Conservation (phyloP, 768 basidiomycete genomes). For the Fomitopsis pulvina region DNA sequence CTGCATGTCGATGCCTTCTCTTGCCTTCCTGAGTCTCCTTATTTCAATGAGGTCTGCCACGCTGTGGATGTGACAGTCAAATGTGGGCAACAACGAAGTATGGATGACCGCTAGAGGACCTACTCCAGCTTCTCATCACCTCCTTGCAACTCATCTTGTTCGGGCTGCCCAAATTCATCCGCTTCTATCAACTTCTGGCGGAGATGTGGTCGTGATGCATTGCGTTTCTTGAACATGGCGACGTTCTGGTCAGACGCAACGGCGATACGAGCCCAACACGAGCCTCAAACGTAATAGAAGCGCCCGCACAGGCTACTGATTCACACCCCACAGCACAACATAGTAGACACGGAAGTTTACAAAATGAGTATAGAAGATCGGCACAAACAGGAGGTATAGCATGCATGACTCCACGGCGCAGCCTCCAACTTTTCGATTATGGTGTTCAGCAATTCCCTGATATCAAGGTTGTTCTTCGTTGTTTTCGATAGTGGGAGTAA, state of each 20-base stretch:
- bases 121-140: constrained; percentile 18
- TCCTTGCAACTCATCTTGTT: constrained; percentile 23
- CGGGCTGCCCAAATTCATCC: constrained; percentile 24
- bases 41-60: constrained; percentile 82
- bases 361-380: too few relatives aligned
- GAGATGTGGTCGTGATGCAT: constrained; percentile 52
- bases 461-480: too few relatives aligned
- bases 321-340: neutral
- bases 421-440: too few relatives aligned
- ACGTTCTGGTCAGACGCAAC: neutral
- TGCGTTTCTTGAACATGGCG: constrained; percentile 68
- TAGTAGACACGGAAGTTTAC: too few relatives aligned
- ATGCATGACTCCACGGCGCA: too few relatives aligned
- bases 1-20: constrained; percentile 80
- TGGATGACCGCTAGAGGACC: constrained; percentile 5
- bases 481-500: neutral
- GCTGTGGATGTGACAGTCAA: constrained; percentile 29
- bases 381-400: too few relatives aligned
- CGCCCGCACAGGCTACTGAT: neutral
- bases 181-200: constrained; percentile 43
- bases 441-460: too few relatives aligned
- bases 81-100: neutral
- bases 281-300: too few relatives aligned
- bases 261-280: neutral
- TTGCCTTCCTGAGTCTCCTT: constrained; percentile 62